phyloP scores from a whole-genome alignment of 2,329 filamentous ascomycete genomes.

The Tolypocladium amazonense region DNA sequence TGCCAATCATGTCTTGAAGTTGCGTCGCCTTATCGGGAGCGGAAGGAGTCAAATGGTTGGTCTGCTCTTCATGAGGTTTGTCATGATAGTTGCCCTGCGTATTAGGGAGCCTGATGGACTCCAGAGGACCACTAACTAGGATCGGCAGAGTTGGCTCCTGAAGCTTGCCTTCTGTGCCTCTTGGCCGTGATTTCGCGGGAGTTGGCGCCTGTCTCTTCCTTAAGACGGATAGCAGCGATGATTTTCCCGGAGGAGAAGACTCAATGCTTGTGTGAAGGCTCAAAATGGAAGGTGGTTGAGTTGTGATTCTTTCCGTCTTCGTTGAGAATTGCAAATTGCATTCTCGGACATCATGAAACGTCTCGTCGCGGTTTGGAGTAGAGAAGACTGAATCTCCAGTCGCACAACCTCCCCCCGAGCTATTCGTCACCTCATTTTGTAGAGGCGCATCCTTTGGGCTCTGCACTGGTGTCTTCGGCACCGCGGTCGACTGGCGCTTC shows the following conservation, averaged over 20 bases:
- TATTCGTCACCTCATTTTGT: background rate
- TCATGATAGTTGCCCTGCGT: background rate
- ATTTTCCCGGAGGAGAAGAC: constrained; percentile 2
- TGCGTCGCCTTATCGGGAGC: background rate
- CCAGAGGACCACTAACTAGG: background rate
- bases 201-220: constrained; percentile 1
- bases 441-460: background rate
- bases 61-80: background rate
- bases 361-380: background rate
- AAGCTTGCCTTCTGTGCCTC: background rate
- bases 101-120: background rate
- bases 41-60: no score
- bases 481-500: background rate
- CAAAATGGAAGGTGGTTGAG: constrained; percentile 6
- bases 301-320: background rate
- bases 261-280: constrained; percentile 13
- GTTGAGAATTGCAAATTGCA: background rate
- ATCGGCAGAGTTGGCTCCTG: background rate
- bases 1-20: constrained; percentile 16
- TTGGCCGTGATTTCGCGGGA: background rate
- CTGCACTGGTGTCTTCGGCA: background rate
- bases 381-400: background rate
- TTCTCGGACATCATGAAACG: background rate
- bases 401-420: background rate
- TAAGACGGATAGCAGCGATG: constrained; percentile 3